These are phyloP conservation scores for Botrytis porri DNA, from an alignment of 2,329 filamentous ascomycete genomes.

Conservation along the genomic window DNA sequence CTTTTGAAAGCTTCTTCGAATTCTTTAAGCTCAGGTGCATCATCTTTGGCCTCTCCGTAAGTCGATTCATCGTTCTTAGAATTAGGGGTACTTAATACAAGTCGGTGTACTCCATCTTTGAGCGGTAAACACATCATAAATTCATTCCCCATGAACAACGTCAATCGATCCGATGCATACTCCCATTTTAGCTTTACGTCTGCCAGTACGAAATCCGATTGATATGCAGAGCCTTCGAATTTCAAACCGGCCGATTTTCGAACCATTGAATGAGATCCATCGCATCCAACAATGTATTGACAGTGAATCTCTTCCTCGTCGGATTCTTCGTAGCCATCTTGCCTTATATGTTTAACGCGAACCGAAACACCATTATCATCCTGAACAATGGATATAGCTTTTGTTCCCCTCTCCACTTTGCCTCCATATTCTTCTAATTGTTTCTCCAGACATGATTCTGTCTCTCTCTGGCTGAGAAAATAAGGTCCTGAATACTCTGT, in stretches of 20 bases:
- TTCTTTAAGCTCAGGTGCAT: constrained; percentile 36
- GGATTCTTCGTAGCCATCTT: constrained; percentile 28
- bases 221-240: constrained; percentile 45
- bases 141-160: constrained; percentile 37
- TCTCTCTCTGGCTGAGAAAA: constrained; percentile 40
- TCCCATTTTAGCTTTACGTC: constrained; percentile 40
- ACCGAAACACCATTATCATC: constrained; percentile 36
- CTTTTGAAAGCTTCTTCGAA: constrained; percentile 37
- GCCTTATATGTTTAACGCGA: constrained; percentile 25
- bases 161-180: constrained; percentile 17
- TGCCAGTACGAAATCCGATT: constrained; percentile 45
- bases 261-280: constrained; percentile 50
- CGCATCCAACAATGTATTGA: constrained; percentile 50
- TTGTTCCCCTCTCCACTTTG: constrained; percentile 36
- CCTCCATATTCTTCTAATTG: constrained; percentile 33
- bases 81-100: constrained; percentile 31
- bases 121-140: constrained; percentile 42
- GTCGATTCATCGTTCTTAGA: constrained; percentile 15
- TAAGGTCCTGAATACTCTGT: constrained; percentile 38
- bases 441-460: constrained; percentile 38
- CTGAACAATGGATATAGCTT: constrained; percentile 36
- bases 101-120: constrained; percentile 31
- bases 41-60: constrained; percentile 19
- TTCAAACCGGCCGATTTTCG: constrained; percentile 42
- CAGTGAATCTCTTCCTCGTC: constrained; percentile 36